Base-by-base conservation (phyloP, 2,329 filamentous ascomycete genomes). In the Plenodomus biglobosus region DNA sequence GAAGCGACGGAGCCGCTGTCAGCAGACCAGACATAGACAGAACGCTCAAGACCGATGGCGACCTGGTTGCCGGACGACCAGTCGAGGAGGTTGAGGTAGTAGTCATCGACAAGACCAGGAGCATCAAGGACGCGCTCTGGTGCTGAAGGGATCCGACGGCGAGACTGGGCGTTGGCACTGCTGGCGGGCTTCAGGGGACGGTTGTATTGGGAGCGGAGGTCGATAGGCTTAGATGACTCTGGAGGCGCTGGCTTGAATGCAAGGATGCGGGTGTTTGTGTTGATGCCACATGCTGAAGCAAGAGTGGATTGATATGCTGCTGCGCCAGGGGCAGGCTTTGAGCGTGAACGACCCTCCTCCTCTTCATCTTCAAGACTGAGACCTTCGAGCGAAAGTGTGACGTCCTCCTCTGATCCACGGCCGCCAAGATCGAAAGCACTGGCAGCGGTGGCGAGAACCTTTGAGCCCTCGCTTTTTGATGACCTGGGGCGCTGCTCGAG, bases 61-160 rank as follows among this genome's bases (percentile, higher is more conserved):
- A 99, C 92, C 75, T 99, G 94, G 79, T 99, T 99, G 52, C 88
- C 87, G 6, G 91, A 94, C 70, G 92, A 96, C 94, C 94, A 99
- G 78, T 99, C 94, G 20, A 99, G 85, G 34, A 99, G 82, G 79
- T 99, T 99, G 64, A 99, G 87, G 74, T 99, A 99, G 82, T 97
- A 99, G 77, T 99, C 94, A 66, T 99, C 94, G 53, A 97, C 88
- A 44, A 99, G 84, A 46, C 92, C 94, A 5, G 94, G 94, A 3
- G 94, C 94, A 74, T 99, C 94, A 20, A 99, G 84, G 13, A 99
- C 94, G 57, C 94, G 89, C 76, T 99, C 94, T 10, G 94, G 94
- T 11, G 92, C 91, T 7, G 94, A 96, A 44, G 94, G 88, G 50
- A 99, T 90, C 64, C 92, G 89, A 55, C 94, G 88, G 58, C 92